These are phyloP conservation scores for Aphanomyces euteiches DNA, from an alignment of 352 stramenopile species.

Conservation along the genomic window DNA sequence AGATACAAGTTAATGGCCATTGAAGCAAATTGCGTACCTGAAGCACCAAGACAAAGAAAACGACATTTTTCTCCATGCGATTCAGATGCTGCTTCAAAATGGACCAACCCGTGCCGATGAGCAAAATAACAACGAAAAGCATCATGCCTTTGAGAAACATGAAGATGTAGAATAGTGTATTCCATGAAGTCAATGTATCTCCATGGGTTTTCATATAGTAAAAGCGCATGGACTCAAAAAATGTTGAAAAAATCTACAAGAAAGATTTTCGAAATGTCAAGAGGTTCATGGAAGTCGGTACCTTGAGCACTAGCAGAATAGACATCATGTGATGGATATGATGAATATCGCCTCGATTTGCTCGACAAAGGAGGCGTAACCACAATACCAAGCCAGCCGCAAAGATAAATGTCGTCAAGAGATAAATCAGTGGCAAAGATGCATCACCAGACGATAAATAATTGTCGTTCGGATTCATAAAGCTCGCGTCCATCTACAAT, in stretches of 20 bases:
- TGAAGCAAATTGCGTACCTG: conserved; percentile 41
- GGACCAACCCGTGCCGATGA: conserved; percentile 97
- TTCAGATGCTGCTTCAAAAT: conserved; percentile 96
- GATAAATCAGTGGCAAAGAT: conserved; percentile 80
- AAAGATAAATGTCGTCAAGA: conserved; percentile 75
- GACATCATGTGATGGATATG: conserved; percentile 96
- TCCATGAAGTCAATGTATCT: conserved; percentile 89
- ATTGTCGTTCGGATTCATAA: conserved; percentile 73
- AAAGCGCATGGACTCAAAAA: conserved; percentile 93
- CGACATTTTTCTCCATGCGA: conserved; percentile 90
- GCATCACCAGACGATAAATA: conserved; percentile 83
- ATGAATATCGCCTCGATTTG: conserved; percentile 72
- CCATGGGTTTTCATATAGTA: conserved; percentile 95
- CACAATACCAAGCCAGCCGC: conserved; percentile 50
- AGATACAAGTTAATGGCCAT: neutral
- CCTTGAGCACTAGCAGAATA: conserved; percentile 90
- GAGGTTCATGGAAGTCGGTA: neutral
- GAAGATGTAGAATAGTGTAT: conserved; percentile 93
- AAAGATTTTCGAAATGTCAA: neutral
- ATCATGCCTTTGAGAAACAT: conserved; percentile 94
- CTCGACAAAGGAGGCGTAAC: conserved; percentile 52
- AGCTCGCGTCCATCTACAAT: conserved; percentile 71
- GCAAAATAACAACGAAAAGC: conserved; percentile 96
- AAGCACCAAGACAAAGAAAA: conserved; percentile 90
- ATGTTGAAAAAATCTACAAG: conserved; percentile 68